Conservation (phyloP, 495 filamentous ascomycete genomes). For the Wilcoxina mikolae region DNA sequence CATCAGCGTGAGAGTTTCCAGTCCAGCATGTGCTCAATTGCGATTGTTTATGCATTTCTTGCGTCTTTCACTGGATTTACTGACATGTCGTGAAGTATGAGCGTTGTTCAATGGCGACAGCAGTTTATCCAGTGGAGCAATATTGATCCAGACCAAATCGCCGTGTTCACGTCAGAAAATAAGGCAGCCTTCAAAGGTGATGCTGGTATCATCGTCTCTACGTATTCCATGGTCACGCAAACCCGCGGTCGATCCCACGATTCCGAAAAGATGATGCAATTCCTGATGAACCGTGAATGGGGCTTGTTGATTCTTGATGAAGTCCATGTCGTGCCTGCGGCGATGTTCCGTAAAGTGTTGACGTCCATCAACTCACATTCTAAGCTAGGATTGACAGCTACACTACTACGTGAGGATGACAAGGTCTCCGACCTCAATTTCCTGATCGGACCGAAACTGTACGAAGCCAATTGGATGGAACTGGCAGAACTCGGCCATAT, state of each 20-base stretch:
- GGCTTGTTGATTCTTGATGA: constrained; percentile 96
- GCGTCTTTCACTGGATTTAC: constrained; percentile 5
- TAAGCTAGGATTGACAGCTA: constrained; percentile 93
- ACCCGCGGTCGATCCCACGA: constrained; percentile 76
- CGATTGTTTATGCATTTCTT: neutral
- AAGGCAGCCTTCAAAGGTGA: constrained; percentile 80
- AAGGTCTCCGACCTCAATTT: constrained; percentile 97
- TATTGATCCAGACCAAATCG: constrained; percentile 82
- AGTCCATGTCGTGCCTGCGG: constrained; percentile 93
- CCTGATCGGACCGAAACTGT: constrained; percentile 91
- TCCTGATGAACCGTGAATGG: constrained; percentile 84
- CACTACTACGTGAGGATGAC: constrained; percentile 88
- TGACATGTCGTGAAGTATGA: constrained; percentile 43
- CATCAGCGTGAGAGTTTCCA: constrained; percentile 44
- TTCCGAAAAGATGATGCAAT: constrained; percentile 95
- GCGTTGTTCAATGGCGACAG: constrained; percentile 88
- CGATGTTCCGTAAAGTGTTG: constrained; percentile 88
- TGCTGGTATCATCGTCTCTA: constrained; percentile 91
- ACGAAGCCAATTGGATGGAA: constrained; percentile 99
- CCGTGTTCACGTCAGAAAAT: constrained; percentile 86
- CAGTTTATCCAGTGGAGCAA: constrained; percentile 98
- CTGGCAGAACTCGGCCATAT: constrained; percentile 93
- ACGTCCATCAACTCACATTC: constrained; percentile 82
- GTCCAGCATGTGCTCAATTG: constrained; percentile 2
- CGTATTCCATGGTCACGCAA: constrained; percentile 95